Base-by-base conservation (phyloP, 164 flowering plant species). In the Stephania japonica region DNA sequence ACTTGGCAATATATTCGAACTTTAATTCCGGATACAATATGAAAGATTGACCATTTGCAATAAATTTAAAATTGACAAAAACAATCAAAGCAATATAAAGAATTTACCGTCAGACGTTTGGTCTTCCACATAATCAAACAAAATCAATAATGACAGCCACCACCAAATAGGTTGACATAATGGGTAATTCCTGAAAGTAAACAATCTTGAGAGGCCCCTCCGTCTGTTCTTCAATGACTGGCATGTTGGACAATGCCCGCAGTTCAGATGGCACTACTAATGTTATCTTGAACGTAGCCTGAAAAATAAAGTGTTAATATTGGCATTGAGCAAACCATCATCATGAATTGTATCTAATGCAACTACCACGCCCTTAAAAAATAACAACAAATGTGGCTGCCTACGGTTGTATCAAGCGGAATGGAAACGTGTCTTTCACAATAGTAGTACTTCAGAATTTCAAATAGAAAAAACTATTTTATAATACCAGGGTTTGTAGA, bases 91-190 rank as follows among this genome's bases (percentile, higher is more conserved):
- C 14, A 21, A 4, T 71, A 18, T 47, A 47, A 12, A 47, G 16
- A 47, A 47, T 47, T 47, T 89, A 93, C 99, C 98, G 82, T 96
- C 97, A 69, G 90, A 61, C 27, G 97, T 93, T 38, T 81, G 81
- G 77, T 84, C 93, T 84, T 96, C 97, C 65, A 93, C 87, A 72
- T 87, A 90, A 79, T 93, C 97, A 86, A 96, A 93, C 84, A 93
- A 77, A 77, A 50, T 98, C 99, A 84, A 93, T 81, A 14, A 96
- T 97, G 75, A 90, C 79, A 26, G 98, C 99, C 62, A 96, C 99
- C 62, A 96, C 97, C 83, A 96, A 84, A 81, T 93, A 96, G 27
- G 99, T 93, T 16, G 99, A 96, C 99, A 96, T 96, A 68, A 93
- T 85, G 21, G 97, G 97, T 41, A 97, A 86, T 70, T 93, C 97